Conservation (phyloP, 768 basidiomycete genomes). For the Trametes cinnabarina region DNA sequence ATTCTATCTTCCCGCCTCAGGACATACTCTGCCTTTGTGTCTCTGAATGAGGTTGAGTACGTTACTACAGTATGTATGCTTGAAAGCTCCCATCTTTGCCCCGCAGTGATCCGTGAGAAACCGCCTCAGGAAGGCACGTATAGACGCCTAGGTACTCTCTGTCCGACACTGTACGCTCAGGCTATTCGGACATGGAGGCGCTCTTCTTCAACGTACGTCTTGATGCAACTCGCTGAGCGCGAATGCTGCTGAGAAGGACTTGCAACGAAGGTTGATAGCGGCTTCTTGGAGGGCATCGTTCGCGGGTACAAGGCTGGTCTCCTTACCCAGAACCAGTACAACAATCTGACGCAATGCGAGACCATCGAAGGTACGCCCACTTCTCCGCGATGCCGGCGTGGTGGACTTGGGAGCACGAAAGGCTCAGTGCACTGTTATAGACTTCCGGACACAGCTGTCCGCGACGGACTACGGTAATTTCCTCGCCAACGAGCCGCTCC, state of each 20-base stretch:
- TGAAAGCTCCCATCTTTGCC: no score
- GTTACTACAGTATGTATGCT: no score
- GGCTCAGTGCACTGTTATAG: constrained; percentile 39
- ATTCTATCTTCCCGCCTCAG: no score
- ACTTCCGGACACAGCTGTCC: constrained; percentile 92
- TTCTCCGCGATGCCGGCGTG: no score
- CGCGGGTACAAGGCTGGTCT: constrained; percentile 94
- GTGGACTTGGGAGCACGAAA: no score
- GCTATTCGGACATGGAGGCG: constrained; percentile 64
- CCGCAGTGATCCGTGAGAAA: constrained; percentile 15
- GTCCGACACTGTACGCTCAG: background rate
- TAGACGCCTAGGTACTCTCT: background rate
- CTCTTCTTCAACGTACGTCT: constrained; percentile 79
- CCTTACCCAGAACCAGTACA: constrained; percentile 85
- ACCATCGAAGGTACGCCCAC: constrained; percentile 79
- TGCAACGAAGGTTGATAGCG: constrained; percentile 55
- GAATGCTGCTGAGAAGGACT: constrained; percentile 29
- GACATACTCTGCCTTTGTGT: no score
- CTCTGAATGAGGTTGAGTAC: no score
- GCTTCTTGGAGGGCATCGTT: constrained; percentile 79
- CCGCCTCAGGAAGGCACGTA: background rate
- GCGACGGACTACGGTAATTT: constrained; percentile 99
- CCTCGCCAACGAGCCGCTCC: constrained; percentile 92
- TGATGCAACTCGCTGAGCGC: background rate
- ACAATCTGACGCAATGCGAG: constrained; percentile 95